A percentile compares a stretch with the other conserved stretches of the same genome.
Conservation (phyloP, 768 basidiomycete genomes). For the Suillus subluteus region DNA sequence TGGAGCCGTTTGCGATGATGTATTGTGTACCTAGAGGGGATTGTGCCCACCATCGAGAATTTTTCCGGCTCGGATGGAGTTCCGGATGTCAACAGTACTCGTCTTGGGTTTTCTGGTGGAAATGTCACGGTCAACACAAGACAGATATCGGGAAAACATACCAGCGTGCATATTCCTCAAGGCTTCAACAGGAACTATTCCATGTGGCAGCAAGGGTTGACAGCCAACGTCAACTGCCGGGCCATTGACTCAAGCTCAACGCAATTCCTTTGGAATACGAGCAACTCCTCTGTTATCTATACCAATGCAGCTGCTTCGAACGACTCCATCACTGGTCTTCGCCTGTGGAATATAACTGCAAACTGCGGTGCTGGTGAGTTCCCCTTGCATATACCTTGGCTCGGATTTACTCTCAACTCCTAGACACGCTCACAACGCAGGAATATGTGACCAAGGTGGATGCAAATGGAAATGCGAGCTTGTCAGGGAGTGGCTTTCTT, state of each 20-base stretch:
- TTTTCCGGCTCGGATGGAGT: slow-evolving; percentile 5
- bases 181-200: slow-evolving; percentile 11
- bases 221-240: slow-evolving; percentile 8
- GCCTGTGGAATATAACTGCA: slow-evolving; percentile 7
- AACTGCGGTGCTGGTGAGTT: slow-evolving; percentile 8
- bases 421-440: background rate
- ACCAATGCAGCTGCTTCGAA: background rate
- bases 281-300: background rate
- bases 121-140: background rate
- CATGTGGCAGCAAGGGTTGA: slow-evolving; percentile 12
- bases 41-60: slow-evolving; percentile 1
- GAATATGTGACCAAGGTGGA: slow-evolving; percentile 12
- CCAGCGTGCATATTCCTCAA: background rate
- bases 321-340: background rate
- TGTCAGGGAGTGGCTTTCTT: slow-evolving; percentile 8
- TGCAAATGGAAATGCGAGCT: background rate
- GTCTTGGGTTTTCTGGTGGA: slow-evolving; percentile 10
- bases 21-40: slow-evolving; percentile 4
- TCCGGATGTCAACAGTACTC: background rate
- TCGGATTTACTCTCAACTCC: background rate
- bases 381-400: too few species aligned
- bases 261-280: background rate
- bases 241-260: background rate
- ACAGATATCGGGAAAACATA: background rate
- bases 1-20: background rate